phyloP scores from a whole-genome alignment of 129 eudicot genomes.

The Calendula officinalis region DNA sequence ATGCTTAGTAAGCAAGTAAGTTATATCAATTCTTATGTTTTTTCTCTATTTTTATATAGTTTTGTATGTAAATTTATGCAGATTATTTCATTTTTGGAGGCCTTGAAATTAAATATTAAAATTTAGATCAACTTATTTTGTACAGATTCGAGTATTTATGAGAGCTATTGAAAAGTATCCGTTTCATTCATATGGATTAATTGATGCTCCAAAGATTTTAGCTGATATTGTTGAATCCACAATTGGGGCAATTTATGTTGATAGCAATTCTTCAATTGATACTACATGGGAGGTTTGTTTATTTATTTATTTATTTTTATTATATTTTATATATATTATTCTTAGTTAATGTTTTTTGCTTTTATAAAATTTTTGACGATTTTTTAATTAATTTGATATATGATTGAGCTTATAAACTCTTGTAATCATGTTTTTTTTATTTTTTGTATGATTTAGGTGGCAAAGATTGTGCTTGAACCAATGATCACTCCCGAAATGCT shows the following conservation, averaged over 20 bases:
- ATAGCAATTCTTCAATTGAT: slow-evolving; percentile 66
- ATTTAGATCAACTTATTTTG: neutral
- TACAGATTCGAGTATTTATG: slow-evolving; percentile 54
- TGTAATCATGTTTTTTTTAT: neutral
- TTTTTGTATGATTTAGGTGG: slow-evolving; percentile 39
- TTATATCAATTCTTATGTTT: neutral
- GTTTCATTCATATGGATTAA: slow-evolving; percentile 63
- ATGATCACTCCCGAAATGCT: slow-evolving; percentile 71
- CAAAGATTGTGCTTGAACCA: slow-evolving; percentile 54
- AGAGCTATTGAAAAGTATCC: slow-evolving; percentile 56
- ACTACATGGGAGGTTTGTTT: slow-evolving; percentile 60
- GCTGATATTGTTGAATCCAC: slow-evolving; percentile 87
- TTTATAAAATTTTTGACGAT: neutral
- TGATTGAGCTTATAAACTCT: neutral
- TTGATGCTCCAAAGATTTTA: slow-evolving; percentile 70
- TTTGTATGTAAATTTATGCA: neutral
- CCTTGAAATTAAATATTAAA: too few relatives aligned
- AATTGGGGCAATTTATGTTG: slow-evolving; percentile 66
- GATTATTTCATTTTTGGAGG: neutral
- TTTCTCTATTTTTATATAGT: neutral
- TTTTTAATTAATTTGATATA: neutral
- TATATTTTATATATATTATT: too few relatives aligned
- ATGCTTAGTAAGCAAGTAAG: slow-evolving; percentile 54
- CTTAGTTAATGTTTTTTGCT: neutral
- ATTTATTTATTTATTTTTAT: neutral